These are phyloP conservation scores for Fragaria nilgerrensis DNA, from an alignment of 306 rosid species.

Conservation along the genomic window DNA sequence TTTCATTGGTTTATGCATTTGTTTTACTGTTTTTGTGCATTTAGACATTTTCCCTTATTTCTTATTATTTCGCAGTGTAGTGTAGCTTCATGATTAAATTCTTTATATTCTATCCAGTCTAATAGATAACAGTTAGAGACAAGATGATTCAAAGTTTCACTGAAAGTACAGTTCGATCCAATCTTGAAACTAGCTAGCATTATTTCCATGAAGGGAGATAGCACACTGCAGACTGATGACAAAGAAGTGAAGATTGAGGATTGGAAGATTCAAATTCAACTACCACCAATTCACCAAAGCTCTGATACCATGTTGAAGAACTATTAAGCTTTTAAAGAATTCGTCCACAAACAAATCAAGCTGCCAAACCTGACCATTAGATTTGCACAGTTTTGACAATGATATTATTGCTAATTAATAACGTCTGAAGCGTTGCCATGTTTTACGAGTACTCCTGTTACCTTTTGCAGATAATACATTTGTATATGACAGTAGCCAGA, in stretches of 20 bases:
- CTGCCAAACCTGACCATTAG: not conserved
- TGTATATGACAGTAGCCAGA: not conserved
- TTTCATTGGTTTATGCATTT: too few relatives aligned
- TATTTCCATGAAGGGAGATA: not conserved
- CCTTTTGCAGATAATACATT: conserved; percentile 6
- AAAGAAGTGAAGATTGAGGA: not conserved
- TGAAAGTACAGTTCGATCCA: not conserved
- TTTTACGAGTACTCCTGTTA: not conserved
- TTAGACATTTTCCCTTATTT: not conserved
- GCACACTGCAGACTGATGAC: not conserved
- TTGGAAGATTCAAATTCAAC: not conserved
- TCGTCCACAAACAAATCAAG: not conserved
- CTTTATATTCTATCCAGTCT: not conserved
- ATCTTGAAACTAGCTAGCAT: not conserved
- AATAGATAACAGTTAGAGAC: not conserved
- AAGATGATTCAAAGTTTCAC: not conserved
- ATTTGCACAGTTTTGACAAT: not conserved
- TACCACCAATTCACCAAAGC: not conserved
- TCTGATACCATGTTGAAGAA: not conserved
- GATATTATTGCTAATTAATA: not conserved
- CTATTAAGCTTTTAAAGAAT: not conserved
- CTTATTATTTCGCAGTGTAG: not conserved
- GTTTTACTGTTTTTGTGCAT: too few relatives aligned
- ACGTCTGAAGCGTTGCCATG: not conserved
- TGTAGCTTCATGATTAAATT: not conserved